A percentile compares a stretch with the other conserved stretches of the same genome.
phyloP scores from a whole-genome alignment of 495 filamentous ascomycete species.

The Penicillium salamii region DNA sequence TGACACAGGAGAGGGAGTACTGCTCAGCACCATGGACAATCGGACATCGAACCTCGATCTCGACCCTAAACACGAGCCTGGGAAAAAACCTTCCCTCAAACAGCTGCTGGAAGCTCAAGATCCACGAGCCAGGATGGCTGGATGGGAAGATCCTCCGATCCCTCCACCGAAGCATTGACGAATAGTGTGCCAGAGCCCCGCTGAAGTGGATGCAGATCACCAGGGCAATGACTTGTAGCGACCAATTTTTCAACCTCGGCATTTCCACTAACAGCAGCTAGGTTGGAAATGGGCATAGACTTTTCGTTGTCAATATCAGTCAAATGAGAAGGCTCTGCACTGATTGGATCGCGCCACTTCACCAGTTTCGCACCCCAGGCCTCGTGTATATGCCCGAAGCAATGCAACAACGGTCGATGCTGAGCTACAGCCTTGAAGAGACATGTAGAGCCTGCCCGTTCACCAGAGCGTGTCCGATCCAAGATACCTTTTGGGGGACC shows the following conservation, averaged over 20 bases:
- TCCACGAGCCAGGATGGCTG: slow-evolving; percentile 56
- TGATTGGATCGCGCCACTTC: slow-evolving; percentile 43
- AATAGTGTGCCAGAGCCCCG: slow-evolving; percentile 55
- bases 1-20: too few species aligned
- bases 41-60: too few species aligned
- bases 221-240: slow-evolving; percentile 33
- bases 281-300: slow-evolving; percentile 36
- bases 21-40: too few species aligned
- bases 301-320: slow-evolving; percentile 46
- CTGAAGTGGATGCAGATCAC: slow-evolving; percentile 28
- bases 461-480: slow-evolving; percentile 36
- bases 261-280: slow-evolving; percentile 24
- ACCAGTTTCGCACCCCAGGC: slow-evolving; percentile 63
- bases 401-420: slow-evolving; percentile 61
- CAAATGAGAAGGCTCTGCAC: slow-evolving; percentile 36
- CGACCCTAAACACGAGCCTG: too few species aligned
- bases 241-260: not conserved
- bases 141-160: slow-evolving; percentile 18
- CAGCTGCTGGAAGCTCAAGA: slow-evolving; percentile 41
- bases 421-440: slow-evolving; percentile 55
- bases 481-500: slow-evolving; percentile 59
- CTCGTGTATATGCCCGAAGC: slow-evolving; percentile 74
- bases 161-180: slow-evolving; percentile 61
- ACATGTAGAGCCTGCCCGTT: slow-evolving; percentile 52
- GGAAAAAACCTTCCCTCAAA: too few species aligned